Base-by-base conservation (phyloP, 2,329 filamentous ascomycete genomes). In the Apiospora marii region DNA sequence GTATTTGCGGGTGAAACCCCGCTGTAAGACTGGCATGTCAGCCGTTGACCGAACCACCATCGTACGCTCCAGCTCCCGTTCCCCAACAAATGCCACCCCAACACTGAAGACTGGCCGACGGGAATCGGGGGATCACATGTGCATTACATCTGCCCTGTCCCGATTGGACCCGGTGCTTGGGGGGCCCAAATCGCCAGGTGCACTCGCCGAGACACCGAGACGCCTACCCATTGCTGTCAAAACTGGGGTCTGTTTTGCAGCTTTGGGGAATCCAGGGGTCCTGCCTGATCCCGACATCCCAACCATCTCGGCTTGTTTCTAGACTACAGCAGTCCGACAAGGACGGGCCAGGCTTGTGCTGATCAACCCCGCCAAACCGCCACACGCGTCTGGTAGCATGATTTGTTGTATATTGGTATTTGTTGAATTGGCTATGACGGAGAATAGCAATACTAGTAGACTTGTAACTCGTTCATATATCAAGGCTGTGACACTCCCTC, bases 71-170 rank as follows among this genome's bases (percentile, higher is more conserved):
- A 19, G 22, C 19, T 8, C 10, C 22, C n/a, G 58, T 64, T 64
- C 58, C 58, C 58, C 58, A 64, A 64, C 58, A 64, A 64, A 64
- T 64, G 30, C 34, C 58, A 64, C 58, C 58, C 58, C 58, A 64
- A 64, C 58, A 64, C 58, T 37, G 58, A 13, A 37, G 6, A 64
- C 34, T 41, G 58, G 30, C 58, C 58, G 58, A 64, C 58, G 58
- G 58, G 58, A 41, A 64, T 41, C 58, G 58, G 58, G 58, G 58
- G 58, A 61, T 64, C 58, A 64, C 58, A 64, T 24, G 34, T 41
- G 13, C 13, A 10, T 64, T n/a, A 41, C 53, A 64, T 41, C 22
- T n/a, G 10, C 19, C 3, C 10, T n/a, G 10, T 10, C 53, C 30
- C 19, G 30, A 61, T 61, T 61, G 53, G 30, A 37, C 53, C 30